Conservation (phyloP, 345 rosid genomes). For the Salix koriyanagi region DNA sequence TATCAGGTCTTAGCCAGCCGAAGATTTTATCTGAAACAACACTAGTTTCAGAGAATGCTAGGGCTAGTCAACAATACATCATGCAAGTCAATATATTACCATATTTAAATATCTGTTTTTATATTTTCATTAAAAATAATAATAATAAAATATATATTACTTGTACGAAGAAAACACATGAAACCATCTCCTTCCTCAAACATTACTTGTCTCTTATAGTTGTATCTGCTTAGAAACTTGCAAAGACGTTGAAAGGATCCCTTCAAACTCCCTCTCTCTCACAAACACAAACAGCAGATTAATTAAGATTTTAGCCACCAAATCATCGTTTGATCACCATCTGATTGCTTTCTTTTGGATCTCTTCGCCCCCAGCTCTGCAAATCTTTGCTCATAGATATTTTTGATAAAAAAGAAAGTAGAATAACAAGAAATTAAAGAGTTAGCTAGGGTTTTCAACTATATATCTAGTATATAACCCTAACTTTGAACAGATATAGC, state of each 20-base stretch:
- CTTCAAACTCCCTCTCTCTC: slow-evolving; percentile 14
- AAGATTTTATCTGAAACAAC: no score
- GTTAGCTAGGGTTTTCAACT: slow-evolving; percentile 10
- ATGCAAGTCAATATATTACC: no score
- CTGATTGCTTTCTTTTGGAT: neutral
- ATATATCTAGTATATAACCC: neutral
- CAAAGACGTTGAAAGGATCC: slow-evolving; percentile 75
- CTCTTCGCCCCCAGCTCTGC: neutral
- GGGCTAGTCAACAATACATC: no score
- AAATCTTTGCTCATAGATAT: neutral
- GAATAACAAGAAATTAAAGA: neutral
- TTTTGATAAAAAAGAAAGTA: neutral
- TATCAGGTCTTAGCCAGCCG: no score
- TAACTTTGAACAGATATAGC: neutral
- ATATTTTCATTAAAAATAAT: no score
- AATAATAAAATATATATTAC: neutral
- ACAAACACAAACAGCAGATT: neutral
- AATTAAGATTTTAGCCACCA: neutral
- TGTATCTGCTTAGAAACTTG: slow-evolving; percentile 63
- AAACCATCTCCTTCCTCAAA: neutral
- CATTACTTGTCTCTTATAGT: neutral
- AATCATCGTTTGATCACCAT: neutral
- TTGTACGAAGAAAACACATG: neutral
- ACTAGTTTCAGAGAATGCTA: no score
- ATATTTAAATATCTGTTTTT: no score